These are phyloP conservation scores for Blastobotrys raffinosifermentans DNA, from an alignment of 1,139 yeast species.

Conservation along the genomic window DNA sequence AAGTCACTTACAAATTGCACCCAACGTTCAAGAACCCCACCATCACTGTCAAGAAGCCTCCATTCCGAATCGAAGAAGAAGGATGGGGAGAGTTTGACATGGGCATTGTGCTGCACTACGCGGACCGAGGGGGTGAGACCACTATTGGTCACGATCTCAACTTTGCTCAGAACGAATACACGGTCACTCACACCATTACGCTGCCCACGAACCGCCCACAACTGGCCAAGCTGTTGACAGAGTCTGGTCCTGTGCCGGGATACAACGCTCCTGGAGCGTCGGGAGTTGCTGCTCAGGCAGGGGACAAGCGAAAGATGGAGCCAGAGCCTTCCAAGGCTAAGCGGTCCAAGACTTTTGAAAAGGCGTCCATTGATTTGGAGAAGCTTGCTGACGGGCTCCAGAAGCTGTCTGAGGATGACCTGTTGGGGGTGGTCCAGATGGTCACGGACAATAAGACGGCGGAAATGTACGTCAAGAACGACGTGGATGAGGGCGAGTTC, in stretches of 20 bases:
- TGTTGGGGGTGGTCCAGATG: slow-evolving; percentile 94
- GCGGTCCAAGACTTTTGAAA: slow-evolving; percentile 64
- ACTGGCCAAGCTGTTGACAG: slow-evolving; percentile 64
- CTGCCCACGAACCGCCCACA: slow-evolving; percentile 75
- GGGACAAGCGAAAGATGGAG: slow-evolving; percentile 40
- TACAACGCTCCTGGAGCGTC: slow-evolving; percentile 31
- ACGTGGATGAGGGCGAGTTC: slow-evolving; percentile 94
- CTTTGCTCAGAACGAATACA: slow-evolving; percentile 70
- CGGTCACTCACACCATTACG: slow-evolving; percentile 66
- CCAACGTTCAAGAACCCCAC: slow-evolving; percentile 92
- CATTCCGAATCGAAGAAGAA: slow-evolving; percentile 86
- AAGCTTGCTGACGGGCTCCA: slow-evolving; percentile 86
- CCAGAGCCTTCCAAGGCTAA: slow-evolving; percentile 31
- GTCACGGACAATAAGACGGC: slow-evolving; percentile 92
- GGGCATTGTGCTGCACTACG: slow-evolving; percentile 67
- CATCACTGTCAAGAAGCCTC: slow-evolving; percentile 71
- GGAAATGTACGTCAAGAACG: slow-evolving; percentile 94
- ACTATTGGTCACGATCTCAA: slow-evolving; percentile 85
- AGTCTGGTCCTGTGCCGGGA: slow-evolving; percentile 73
- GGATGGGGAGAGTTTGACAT: slow-evolving; percentile 99
- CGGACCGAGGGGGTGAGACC: slow-evolving; percentile 85
- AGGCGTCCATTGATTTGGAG: slow-evolving; percentile 64
- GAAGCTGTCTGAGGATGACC: slow-evolving; percentile 84
- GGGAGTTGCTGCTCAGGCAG: slow-evolving; percentile 22
- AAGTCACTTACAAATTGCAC: slow-evolving; percentile 87